Base-by-base conservation (phyloP, 208 protist genomes). In the Phytomonas francai region DNA sequence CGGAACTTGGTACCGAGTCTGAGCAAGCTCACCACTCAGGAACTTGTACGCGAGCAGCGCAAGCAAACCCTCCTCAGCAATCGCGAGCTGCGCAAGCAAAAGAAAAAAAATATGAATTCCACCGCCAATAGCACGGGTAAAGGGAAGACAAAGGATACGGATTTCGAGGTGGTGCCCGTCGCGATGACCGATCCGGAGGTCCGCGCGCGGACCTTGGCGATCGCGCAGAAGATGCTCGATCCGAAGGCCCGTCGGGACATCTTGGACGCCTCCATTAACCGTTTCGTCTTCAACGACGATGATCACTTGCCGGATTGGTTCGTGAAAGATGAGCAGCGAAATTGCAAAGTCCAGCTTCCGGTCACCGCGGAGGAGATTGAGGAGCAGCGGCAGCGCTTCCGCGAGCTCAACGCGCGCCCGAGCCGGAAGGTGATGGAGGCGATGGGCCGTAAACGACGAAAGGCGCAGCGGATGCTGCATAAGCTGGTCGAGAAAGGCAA, bases 381-480 rank as follows among this genome's bases (percentile, higher is more conserved):
- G 65, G 89, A 89, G 67, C 92, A 98, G 73, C 97, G 93, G 63
- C 61, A 61, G 36, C 81, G 85, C 59, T 91, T 98, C 66, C 79
- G 74, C 36, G 96, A 97, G 70, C 72, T 99, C 62, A 97, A 99
- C 80, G 96, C 93, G 19, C 76, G 94, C 22, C 97, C 98, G 16
- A 95, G 97, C 70, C 98, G 98, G 73, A 99, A 98, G 80, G 93
- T 99, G 39, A 91, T 94, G 59, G 97, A 99, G 83, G 98, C 98
- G 29, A 93, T 98, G 76, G 91, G 92, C 30, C 91, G 97, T 68
- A 98, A 98, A 87, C 95, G 97, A 45, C 71, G 83, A 32, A 80
- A 88, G 59, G 73, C 83, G 0, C 68, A 89, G 63, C 85, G 87
- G 28, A 95, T 97, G 81, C 65, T 98, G 33, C 83, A 85, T 14